Conservation (phyloP, 73 alveolate species). For the Paramecium tetraurelia region DNA sequence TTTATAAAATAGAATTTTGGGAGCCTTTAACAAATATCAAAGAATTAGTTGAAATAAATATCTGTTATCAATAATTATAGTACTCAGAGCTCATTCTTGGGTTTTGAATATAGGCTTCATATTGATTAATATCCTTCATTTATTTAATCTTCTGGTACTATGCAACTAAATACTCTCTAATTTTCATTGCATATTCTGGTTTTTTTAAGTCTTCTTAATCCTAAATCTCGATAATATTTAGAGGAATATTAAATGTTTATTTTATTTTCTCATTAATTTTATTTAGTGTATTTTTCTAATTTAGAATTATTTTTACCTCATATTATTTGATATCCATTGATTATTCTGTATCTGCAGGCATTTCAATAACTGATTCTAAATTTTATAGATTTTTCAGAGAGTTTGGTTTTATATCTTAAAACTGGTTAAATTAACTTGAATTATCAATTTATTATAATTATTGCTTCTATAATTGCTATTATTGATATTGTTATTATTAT, state of each 20-base stretch:
- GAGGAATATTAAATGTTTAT: background rate
- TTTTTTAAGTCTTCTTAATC: background rate
- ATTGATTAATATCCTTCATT: background rate
- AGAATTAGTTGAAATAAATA: background rate
- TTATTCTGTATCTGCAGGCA: background rate
- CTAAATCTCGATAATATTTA: background rate
- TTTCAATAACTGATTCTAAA: background rate
- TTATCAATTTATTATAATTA: too few relatives aligned
- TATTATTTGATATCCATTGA: background rate
- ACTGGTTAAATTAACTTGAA: too few relatives aligned
- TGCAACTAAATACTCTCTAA: background rate
- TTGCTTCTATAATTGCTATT: too few relatives aligned
- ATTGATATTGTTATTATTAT: too few relatives aligned
- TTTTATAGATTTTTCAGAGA: background rate
- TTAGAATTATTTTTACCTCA: background rate
- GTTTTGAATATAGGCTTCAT: background rate
- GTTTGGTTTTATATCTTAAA: too few relatives aligned
- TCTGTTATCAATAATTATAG: background rate
- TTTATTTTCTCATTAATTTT: background rate
- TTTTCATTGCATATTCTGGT: background rate
- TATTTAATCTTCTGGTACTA: background rate
- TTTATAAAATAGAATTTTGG: background rate
- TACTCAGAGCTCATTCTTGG: background rate
- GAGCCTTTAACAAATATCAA: background rate
- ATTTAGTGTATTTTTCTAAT: background rate